These are phyloP conservation scores for Cercospora nicotianae DNA, from an alignment of 2,329 filamentous ascomycete species.

Conservation along the genomic window DNA sequence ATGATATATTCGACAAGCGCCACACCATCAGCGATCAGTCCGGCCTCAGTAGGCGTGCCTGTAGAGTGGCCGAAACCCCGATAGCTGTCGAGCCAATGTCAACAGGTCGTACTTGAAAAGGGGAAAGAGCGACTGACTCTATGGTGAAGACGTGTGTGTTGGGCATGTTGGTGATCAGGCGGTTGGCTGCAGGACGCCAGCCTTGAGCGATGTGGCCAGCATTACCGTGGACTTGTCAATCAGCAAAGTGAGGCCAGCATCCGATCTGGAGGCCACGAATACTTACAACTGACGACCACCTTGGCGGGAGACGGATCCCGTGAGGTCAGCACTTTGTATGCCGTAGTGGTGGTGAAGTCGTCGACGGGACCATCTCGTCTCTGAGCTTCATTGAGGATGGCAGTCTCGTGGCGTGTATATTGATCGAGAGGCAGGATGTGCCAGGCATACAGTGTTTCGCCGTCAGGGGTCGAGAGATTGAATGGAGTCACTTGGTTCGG, in stretches of 20 bases:
- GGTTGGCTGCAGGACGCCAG: conserved; percentile 74
- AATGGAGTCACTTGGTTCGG: conserved; percentile 89
- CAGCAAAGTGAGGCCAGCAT: neutral
- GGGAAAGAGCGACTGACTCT: conserved; percentile 48
- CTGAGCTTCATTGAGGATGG: conserved; percentile 53
- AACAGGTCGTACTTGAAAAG: neutral
- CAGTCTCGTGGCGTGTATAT: conserved; percentile 69
- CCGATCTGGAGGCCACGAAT: conserved; percentile 1
- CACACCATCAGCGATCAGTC: conserved; percentile 76
- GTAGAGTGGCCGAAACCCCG: conserved; percentile 82
- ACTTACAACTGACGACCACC: conserved; percentile 57
- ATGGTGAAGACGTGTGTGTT: conserved; percentile 80
- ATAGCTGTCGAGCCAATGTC: conserved; percentile 53
- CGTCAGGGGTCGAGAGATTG: conserved; percentile 70
- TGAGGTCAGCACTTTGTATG: conserved; percentile 52
- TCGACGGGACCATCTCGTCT: conserved; percentile 45
- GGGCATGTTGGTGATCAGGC: conserved; percentile 70
- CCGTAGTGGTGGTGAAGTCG: conserved; percentile 50
- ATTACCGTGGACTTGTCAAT: conserved; percentile 58
- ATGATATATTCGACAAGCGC: conserved; percentile 73
- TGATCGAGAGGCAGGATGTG: conserved; percentile 79
- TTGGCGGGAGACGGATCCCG: conserved; percentile 52
- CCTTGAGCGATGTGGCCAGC: conserved; percentile 82
- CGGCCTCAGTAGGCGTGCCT: conserved; percentile 75
- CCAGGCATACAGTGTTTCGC: conserved; percentile 81